Percentiles rank a stretch among this genome's conserved stretches.
Evolutionary conservation across 805 yeast genomes (phyloP).

Genomic region (Phaffomyces opuntiae): DNA sequence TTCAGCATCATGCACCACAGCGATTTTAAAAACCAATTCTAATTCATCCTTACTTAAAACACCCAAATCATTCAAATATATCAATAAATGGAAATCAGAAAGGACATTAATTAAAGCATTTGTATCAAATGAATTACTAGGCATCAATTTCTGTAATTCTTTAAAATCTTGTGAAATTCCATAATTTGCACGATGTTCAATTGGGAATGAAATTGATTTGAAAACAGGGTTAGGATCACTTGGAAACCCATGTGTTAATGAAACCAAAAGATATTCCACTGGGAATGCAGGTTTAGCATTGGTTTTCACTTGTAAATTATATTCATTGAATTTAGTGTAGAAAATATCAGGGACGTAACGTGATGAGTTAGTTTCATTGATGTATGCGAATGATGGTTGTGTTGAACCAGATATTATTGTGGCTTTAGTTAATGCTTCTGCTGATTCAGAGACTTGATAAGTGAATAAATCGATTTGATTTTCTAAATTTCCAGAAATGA

Average conservation of each 20-base stretch:
- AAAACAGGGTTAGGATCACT: slow-evolving; percentile 48
- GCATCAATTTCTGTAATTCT: slow-evolving; percentile 46
- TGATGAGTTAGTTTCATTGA: slow-evolving; percentile 62
- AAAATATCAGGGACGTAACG: slow-evolving; percentile 94
- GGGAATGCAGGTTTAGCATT: slow-evolving; percentile 92
- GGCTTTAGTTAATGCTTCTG: slow-evolving; percentile 83
- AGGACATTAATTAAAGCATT: slow-evolving; percentile 29
- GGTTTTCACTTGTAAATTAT: slow-evolving; percentile 77
- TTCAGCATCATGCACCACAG: slow-evolving; percentile 33
- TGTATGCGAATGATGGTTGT: slow-evolving; percentile 79
- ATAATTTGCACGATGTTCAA: slow-evolving; percentile 72
- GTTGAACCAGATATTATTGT: slow-evolving; percentile 83
- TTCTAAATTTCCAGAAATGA: slow-evolving; percentile 77
- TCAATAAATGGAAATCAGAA: slow-evolving; percentile 73
- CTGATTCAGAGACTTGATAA: slow-evolving; percentile 82
- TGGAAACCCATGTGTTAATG: slow-evolving; percentile 92
- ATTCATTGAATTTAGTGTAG: slow-evolving; percentile 79
- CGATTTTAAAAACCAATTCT: slow-evolving; percentile 40
- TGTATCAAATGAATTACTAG: slow-evolving; percentile 21
- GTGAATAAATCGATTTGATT: slow-evolving; percentile 89
- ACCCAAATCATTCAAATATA: slow-evolving; percentile 48
- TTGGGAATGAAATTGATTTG: slow-evolving; percentile 47
- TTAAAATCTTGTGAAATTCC: slow-evolving; percentile 67
- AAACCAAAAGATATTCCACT: slow-evolving; percentile 79
- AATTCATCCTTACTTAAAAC: slow-evolving; percentile 54